These are phyloP conservation scores for Musa acuminata DNA, from an alignment of 176 grass and related monocot genomes.

Conservation along the genomic window DNA sequence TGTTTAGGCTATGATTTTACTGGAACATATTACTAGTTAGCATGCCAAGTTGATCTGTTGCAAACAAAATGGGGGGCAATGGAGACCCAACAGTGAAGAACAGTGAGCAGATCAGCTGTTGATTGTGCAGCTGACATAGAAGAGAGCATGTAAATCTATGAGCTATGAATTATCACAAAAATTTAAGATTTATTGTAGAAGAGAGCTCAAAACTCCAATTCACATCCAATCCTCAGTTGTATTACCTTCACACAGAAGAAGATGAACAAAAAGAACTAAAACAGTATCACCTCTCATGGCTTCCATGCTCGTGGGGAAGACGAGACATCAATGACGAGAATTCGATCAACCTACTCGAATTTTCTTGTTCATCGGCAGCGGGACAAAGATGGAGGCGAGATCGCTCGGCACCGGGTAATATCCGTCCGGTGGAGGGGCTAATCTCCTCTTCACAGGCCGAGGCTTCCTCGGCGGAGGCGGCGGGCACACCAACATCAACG, in stretches of 20 bases:
- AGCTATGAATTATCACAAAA: not conserved
- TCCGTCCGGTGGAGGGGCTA: not conserved
- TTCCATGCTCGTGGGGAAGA: too few species aligned
- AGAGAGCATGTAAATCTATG: too few species aligned
- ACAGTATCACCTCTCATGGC: too few species aligned
- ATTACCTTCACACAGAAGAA: not conserved
- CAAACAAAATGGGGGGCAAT: too few species aligned
- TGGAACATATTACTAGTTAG: too few species aligned
- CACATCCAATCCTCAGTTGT: not conserved
- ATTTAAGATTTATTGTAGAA: not conserved
- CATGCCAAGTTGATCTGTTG: too few species aligned
- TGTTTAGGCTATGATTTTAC: not conserved
- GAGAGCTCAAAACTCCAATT: not conserved
- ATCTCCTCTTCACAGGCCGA: not conserved
- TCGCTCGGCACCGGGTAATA: conserved; percentile 1
- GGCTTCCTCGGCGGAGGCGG: not conserved
- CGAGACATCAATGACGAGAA: too few species aligned
- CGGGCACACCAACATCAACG: not conserved
- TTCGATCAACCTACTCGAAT: not conserved
- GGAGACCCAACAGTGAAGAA: too few species aligned
- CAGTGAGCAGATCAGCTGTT: too few species aligned
- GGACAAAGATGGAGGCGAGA: not conserved
- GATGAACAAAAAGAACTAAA: not conserved
- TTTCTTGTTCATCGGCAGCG: not conserved
- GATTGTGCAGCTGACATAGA: too few species aligned